Base-by-base conservation (phyloP, 805 yeast genomes). In the Nakazawaea holstii region DNA sequence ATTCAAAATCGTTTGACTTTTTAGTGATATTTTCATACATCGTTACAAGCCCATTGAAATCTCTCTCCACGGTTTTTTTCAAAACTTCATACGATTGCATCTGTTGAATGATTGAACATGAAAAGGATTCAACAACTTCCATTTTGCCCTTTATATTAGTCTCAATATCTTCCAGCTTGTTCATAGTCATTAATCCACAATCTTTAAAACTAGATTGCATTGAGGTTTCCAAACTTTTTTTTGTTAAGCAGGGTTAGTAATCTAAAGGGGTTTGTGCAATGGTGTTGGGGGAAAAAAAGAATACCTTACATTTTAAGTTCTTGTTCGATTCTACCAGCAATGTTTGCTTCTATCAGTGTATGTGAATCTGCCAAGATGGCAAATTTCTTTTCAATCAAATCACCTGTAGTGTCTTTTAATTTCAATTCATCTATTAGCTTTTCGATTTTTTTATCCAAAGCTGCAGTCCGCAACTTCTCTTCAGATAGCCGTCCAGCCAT, bases 401-500 rank as follows among this genome's bases (percentile, higher is more conserved):
- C 24, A 3, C 24, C 24, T 20, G 50, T 5, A 13, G 44, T 39
- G 17, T 35, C 33, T 37, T 51, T 49, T 28, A 43, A 45, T 36
- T 51, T 48, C 43, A 52, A 37, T 29, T 43, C 43, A 8, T 44
- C 39, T 50, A 55, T 3, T 28, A 38, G 20, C 3, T 45, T 45
- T 8, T 53, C 57, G 11, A 62, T 36, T 0, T 45, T 43, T 39
- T 56, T 60, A 27, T 54, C 55, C n/a, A 69, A 51, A n/a, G 58
- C 56, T 2, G 46, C 30, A 2, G 61, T 67, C 45, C 63, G 69
- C 10, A 72, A 59, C 46, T 70, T 74, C 52, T 74, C 77, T 46
- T 74, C 79, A 8, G 74, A 70, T 36, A 75, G 59, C 41, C 70
- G 64, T 1, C 78, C 77, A 8, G 76, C 66, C 24, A 69, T 60